Evolutionary conservation across 805 yeast genomes (phyloP).

Genomic region (Phaffomyces antillensis): DNA sequence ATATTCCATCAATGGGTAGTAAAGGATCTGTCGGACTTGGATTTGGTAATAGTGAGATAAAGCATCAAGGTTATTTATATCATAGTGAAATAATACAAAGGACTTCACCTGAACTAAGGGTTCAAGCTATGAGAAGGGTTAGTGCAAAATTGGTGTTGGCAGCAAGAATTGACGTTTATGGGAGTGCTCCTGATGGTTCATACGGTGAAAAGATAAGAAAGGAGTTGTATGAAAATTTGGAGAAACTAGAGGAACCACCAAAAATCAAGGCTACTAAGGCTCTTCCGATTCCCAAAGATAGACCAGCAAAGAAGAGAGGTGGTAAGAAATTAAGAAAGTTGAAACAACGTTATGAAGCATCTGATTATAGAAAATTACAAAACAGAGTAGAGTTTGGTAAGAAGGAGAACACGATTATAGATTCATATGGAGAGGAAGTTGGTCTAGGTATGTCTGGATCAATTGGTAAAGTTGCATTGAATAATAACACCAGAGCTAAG

Average conservation of each 20-base stretch:
- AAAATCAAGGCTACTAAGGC: constrained; percentile 52
- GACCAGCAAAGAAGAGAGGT: constrained; percentile 75
- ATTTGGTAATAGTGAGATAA: constrained; percentile 37
- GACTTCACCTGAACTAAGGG: constrained; percentile 50
- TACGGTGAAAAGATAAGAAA: constrained; percentile 52
- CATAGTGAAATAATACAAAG: constrained; percentile 50
- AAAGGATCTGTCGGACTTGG: constrained; percentile 33
- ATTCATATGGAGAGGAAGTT: constrained; percentile 70
- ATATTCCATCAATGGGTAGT: constrained; percentile 71
- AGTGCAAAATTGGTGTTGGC: constrained; percentile 78
- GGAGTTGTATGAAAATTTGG: constrained; percentile 59
- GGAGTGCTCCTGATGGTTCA: constrained; percentile 35
- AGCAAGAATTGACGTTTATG: constrained; percentile 68
- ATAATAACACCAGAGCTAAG: constrained; percentile 45
- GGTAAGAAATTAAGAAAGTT: constrained; percentile 75
- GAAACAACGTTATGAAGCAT: constrained; percentile 73
- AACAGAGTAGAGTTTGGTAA: constrained; percentile 81
- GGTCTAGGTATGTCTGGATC: constrained; percentile 64
- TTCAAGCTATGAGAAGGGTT: constrained; percentile 68
- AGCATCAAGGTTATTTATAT: constrained; percentile 67
- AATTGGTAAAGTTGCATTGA: constrained; percentile 25
- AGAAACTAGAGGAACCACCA: constrained; percentile 74
- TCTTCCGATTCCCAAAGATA: constrained; percentile 64
- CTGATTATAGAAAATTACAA: constrained; percentile 77
- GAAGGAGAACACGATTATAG: constrained; percentile 53